These are phyloP conservation scores for Sporothrix globosa DNA, from an alignment of 2,329 filamentous ascomycete species.

Conservation along the genomic window DNA sequence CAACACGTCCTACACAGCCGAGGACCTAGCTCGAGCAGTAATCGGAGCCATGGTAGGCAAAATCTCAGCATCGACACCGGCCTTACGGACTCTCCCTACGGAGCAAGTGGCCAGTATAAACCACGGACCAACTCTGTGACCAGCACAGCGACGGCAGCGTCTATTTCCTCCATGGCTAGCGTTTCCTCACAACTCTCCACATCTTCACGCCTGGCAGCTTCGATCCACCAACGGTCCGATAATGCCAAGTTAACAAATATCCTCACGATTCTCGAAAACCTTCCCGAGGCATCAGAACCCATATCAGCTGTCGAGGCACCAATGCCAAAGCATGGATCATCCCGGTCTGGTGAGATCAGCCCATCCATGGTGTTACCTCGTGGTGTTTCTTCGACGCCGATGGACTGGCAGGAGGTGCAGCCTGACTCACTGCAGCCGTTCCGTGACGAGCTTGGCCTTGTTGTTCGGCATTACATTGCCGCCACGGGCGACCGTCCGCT, in stretches of 20 bases:
- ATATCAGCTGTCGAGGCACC: not conserved
- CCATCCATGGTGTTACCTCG: not conserved
- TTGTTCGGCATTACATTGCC: constrained; percentile 48
- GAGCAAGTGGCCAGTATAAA: not conserved
- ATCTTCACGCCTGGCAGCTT: constrained; percentile 26
- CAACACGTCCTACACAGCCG: constrained; percentile 7
- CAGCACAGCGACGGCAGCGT: constrained; percentile 27
- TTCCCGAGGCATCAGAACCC: constrained; percentile 5
- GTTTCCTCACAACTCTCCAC: constrained; percentile 35
- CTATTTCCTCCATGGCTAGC: constrained; percentile 26
- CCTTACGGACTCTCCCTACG: constrained; percentile 3
- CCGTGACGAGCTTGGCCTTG: constrained; percentile 46
- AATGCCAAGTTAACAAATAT: constrained; percentile 44
- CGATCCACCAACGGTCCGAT: constrained; percentile 42
- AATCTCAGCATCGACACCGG: constrained; percentile 24
- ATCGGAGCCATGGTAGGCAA: constrained; percentile 17
- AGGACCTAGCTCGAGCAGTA: constrained; percentile 24
- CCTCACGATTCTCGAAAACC: constrained; percentile 43
- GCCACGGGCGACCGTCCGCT: constrained; percentile 43
- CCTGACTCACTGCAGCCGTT: constrained; percentile 47
- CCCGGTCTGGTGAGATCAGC: constrained; percentile 3
- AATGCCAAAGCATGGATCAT: not conserved
- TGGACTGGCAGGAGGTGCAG: constrained; percentile 18
- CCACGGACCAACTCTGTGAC: constrained; percentile 30
- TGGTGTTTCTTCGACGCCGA: not conserved